Conservation (phyloP, 2,329 filamentous ascomycete species). For the Bipolaris gigantea region DNA sequence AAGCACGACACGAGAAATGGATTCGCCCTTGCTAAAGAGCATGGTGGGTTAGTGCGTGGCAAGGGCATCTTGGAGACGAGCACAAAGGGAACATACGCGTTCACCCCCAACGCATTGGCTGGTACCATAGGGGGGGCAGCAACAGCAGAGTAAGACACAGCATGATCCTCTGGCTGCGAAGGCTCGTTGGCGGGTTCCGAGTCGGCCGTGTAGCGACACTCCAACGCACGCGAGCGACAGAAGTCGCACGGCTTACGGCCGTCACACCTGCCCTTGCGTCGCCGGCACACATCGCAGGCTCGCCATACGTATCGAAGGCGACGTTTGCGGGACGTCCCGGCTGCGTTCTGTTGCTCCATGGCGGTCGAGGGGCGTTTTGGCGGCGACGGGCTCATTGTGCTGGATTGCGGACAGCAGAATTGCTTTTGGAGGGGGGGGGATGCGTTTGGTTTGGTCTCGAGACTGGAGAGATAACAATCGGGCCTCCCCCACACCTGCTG, state of each 20-base stretch:
- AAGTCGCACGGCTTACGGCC: background rate
- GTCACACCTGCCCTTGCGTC: background rate
- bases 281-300: conserved; percentile 1
- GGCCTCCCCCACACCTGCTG: background rate
- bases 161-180: background rate
- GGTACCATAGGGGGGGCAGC: background rate
- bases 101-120: background rate
- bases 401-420: background rate
- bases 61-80: background rate
- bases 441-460: background rate
- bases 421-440: background rate
- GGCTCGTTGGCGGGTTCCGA: background rate
- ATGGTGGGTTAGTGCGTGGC: background rate
- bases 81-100: background rate
- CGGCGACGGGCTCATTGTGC: background rate
- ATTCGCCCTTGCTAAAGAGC: background rate
- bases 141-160: background rate
- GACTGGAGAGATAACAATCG: background rate
- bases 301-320: background rate
- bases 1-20: background rate
- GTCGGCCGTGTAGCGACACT: background rate
- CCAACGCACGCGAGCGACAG: background rate
- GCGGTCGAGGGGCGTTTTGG: background rate
- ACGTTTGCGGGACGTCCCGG: background rate
- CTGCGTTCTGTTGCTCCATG: background rate